Evolutionary conservation across 805 yeast genomes (phyloP).

Genomic region (Suhomyces faveliae): DNA sequence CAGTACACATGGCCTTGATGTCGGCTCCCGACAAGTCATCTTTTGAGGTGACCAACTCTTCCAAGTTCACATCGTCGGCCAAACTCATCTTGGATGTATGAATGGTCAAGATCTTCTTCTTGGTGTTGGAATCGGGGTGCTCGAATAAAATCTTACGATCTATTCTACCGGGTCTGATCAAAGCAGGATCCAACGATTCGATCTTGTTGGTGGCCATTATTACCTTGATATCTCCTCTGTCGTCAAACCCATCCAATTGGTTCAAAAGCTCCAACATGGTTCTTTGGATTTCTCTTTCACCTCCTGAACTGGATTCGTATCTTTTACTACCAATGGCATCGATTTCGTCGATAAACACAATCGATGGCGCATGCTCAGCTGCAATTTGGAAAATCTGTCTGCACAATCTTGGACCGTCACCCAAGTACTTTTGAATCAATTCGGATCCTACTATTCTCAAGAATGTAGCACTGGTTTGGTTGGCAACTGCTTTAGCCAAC

Average conservation of each 20-base stretch:
- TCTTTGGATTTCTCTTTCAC: constrained; percentile 96
- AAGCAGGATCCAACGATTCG: constrained; percentile 92
- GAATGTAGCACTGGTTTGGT: constrained; percentile 95
- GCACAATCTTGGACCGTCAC: constrained; percentile 95
- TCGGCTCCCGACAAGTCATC: constrained; percentile 97
- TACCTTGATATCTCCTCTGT: constrained; percentile 94
- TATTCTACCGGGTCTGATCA: constrained; percentile 95
- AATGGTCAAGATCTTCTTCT: constrained; percentile 87
- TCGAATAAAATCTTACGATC: constrained; percentile 95
- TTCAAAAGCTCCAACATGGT: constrained; percentile 95
- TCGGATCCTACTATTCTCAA: constrained; percentile 96
- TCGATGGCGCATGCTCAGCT: constrained; percentile 96
- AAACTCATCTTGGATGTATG: constrained; percentile 93
- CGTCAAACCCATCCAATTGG: constrained; percentile 96
- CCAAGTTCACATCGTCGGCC: constrained; percentile 83
- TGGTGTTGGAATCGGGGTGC: constrained; percentile 90
- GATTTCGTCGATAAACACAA: constrained; percentile 96
- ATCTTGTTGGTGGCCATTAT: constrained; percentile 98
- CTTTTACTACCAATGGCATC: constrained; percentile 99
- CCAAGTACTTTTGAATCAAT: constrained; percentile 92
- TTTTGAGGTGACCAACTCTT: constrained; percentile 83
- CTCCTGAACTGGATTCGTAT: constrained; percentile 95
- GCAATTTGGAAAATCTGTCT: constrained; percentile 96
- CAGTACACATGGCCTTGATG: constrained; percentile 95
- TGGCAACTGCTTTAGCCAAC: constrained; percentile 96